Percentiles rank a stretch among this genome's conserved stretches.
Conservation (phyloP, 768 basidiomycete genomes). For the Mycena haematopus region DNA sequence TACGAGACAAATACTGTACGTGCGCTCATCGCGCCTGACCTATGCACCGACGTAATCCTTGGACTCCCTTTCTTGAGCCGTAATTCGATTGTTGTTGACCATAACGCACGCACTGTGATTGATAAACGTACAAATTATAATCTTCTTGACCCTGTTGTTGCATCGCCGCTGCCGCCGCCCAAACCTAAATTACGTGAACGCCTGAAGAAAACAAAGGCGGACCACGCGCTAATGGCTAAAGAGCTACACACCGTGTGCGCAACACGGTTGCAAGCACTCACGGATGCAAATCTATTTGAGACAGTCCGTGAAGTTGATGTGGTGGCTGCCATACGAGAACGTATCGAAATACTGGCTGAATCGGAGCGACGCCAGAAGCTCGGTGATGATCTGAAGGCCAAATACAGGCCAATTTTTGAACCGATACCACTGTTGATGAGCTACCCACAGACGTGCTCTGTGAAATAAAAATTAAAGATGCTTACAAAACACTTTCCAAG, state of each 20-base stretch:
- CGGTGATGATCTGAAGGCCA: background rate
- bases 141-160: slow-evolving; percentile 3
- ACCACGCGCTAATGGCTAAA: background rate
- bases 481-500: slow-evolving; percentile 24
- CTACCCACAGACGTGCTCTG: slow-evolving; percentile 33
- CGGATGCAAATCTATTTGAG: background rate
- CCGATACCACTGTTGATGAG: slow-evolving; percentile 26
- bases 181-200: background rate
- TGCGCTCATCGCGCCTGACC: background rate
- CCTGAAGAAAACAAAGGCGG: background rate
- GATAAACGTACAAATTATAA: slow-evolving; percentile 2
- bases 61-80: background rate
- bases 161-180: too few species aligned
- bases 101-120: background rate
- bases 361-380: background rate
- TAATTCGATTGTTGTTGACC: background rate
- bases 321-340: slow-evolving; percentile 1
- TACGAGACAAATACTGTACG: background rate
- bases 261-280: background rate
- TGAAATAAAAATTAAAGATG: slow-evolving; percentile 31
- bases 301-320: background rate
- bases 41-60: background rate
- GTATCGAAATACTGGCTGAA: background rate
- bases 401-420: slow-evolving; percentile 32
- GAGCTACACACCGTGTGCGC: background rate